These are phyloP conservation scores for Cystofilobasidium bisporidii DNA, from an alignment of 768 basidiomycete species.

Conservation along the genomic window DNA sequence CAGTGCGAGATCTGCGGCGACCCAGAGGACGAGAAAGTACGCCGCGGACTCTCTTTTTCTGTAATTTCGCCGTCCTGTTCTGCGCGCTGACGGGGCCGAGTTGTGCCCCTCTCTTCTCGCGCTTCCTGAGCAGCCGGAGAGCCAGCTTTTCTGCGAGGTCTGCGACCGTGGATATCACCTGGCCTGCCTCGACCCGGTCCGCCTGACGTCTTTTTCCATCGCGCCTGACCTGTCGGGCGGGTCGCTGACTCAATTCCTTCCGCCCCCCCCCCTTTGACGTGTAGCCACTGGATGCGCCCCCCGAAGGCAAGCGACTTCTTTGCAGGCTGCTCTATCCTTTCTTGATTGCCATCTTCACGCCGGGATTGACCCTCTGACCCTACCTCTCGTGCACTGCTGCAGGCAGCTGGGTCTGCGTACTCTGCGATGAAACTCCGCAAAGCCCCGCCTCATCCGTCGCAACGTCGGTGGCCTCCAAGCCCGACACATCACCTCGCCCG, in stretches of 20 bases:
- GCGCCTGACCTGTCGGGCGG: too few species aligned
- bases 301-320: too few species aligned
- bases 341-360: too few species aligned
- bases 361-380: not conserved
- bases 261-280: too few species aligned
- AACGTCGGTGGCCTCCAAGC: not conserved
- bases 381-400: not conserved
- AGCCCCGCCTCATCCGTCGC: not conserved
- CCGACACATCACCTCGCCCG: not conserved
- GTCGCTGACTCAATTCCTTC: too few species aligned
- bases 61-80: not conserved
- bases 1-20: slow-evolving; percentile 72
- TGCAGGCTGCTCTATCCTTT: too few species aligned
- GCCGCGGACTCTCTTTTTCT: slow-evolving; percentile 36
- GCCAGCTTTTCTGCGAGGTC: slow-evolving; percentile 80
- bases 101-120: too few species aligned
- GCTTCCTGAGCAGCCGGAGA: slow-evolving; percentile 45
- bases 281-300: slow-evolving; percentile 61
- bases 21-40: slow-evolving; percentile 78
- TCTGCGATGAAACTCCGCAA: slow-evolving; percentile 44
- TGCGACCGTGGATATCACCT: slow-evolving; percentile 60
- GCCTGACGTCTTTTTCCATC: not conserved
- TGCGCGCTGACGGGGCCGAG: not conserved
- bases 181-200: slow-evolving; percentile 35
- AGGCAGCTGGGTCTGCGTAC: slow-evolving; percentile 51